Evolutionary conservation across 208 protist genomes (phyloP).

Genomic region (Vickermania spadyakhi): DNA sequence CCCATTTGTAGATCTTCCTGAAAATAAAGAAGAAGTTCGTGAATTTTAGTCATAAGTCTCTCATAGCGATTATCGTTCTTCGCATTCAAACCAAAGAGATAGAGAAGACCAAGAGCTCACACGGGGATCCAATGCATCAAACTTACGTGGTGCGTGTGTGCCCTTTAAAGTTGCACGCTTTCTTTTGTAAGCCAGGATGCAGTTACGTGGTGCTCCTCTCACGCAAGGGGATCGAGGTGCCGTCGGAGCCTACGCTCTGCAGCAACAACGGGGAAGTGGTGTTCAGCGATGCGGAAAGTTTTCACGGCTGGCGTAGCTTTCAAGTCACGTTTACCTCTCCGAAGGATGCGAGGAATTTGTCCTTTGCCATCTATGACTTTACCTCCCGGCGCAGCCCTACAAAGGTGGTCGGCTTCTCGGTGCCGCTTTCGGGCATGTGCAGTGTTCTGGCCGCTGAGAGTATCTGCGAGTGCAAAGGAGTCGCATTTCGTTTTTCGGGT

Average conservation of each 20-base stretch:
- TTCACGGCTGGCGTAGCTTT: conserved; percentile 39
- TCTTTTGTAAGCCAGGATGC: conserved; percentile 56
- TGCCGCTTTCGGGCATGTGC: conserved; percentile 81
- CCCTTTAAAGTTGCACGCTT: conserved; percentile 56
- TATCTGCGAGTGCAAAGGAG: conserved; percentile 81
- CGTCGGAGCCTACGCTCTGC: conserved; percentile 56
- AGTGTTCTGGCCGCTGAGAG: conserved; percentile 74
- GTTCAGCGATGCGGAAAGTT: conserved; percentile 44
- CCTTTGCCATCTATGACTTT: conserved; percentile 77
- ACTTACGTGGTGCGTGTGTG: conserved; percentile 72
- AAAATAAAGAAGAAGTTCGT: background rate
- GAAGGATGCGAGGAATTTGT: conserved; percentile 62
- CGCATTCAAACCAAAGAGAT: too few species aligned
- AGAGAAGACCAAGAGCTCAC: too few species aligned
- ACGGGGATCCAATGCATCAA: too few species aligned
- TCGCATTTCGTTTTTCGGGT: conserved; percentile 71
- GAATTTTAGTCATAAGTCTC: too few species aligned
- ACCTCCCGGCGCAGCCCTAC: conserved; percentile 64
- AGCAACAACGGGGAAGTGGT: conserved; percentile 46
- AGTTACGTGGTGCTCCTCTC: conserved; percentile 67
- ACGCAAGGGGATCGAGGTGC: conserved; percentile 60
- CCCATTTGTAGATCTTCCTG: too few species aligned
- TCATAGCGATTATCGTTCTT: too few species aligned
- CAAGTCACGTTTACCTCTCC: conserved; percentile 69
- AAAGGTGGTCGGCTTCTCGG: conserved; percentile 81